These are phyloP conservation scores for Rhododendron simsii DNA, from an alignment of 148 eudicot genomes.

Conservation along the genomic window DNA sequence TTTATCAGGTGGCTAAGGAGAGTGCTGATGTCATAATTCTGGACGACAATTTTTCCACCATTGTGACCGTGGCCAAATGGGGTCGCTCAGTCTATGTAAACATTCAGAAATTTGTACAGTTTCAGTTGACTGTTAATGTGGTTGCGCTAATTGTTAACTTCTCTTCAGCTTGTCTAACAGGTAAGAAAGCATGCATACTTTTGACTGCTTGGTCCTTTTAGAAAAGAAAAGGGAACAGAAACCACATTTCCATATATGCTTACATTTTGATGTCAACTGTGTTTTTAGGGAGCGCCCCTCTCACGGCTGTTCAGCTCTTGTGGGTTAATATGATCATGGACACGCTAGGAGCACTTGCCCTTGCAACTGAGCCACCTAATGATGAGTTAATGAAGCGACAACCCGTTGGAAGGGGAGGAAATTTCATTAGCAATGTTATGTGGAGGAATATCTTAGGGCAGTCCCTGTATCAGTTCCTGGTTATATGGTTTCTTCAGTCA, in stretches of 20 bases:
- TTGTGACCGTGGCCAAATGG: conserved; percentile 93
- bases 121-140: conserved; percentile 85
- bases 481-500: conserved; percentile 72
- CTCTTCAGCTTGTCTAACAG: conserved; percentile 83
- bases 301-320: conserved; percentile 90
- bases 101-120: conserved; percentile 93
- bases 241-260: not conserved
- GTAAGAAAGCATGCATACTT: conserved; percentile 29
- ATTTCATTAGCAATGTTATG: conserved; percentile 76
- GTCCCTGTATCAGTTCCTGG: conserved; percentile 68
- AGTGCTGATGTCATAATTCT: conserved; percentile 94
- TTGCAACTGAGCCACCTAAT: conserved; percentile 92
- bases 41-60: conserved; percentile 91
- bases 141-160: conserved; percentile 87
- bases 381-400: conserved; percentile 73
- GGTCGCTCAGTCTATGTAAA: conserved; percentile 90
- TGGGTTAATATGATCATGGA: conserved; percentile 99
- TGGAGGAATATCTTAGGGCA: conserved; percentile 95
- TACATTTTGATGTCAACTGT: not conserved
- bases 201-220: not conserved
- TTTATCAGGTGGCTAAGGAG: conserved; percentile 78
- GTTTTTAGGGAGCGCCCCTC: conserved; percentile 70
- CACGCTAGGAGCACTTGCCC: conserved; percentile 87
- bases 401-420: conserved; percentile 81
- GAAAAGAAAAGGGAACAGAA: not conserved